phyloP scores from a whole-genome alignment of 202 grass and related monocot species.

The Carex arenaria region DNA sequence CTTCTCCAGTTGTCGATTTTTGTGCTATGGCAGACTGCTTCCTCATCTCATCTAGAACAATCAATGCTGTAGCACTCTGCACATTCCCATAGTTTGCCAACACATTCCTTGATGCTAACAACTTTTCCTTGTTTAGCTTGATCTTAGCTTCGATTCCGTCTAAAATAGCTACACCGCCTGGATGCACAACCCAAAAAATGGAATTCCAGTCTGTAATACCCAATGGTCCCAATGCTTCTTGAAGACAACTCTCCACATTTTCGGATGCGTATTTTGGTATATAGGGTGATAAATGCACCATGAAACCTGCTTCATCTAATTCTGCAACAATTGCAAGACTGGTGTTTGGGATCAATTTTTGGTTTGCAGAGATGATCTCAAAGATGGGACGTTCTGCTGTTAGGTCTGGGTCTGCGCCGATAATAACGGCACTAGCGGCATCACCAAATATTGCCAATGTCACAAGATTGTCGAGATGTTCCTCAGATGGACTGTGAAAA shows the following conservation, averaged over 20 bases:
- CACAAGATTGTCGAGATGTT: neutral
- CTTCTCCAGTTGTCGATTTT: neutral
- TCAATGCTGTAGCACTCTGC: neutral
- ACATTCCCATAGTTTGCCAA: slow-evolving; percentile 34
- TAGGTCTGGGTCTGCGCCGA: slow-evolving; percentile 48
- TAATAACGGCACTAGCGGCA: slow-evolving; percentile 34
- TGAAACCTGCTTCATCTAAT: slow-evolving; percentile 49
- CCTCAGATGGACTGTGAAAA: neutral
- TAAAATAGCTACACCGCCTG: slow-evolving; percentile 23
- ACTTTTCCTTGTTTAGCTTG: neutral
- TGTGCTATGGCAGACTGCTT: neutral
- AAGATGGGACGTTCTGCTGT: slow-evolving; percentile 39
- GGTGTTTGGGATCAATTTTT: slow-evolving; percentile 50
- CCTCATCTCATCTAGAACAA: slow-evolving; percentile 31
- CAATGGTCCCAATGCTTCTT: neutral
- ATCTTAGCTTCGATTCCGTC: slow-evolving; percentile 13
- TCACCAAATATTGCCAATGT: slow-evolving; percentile 32
- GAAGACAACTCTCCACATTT: slow-evolving; percentile 35
- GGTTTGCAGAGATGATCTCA: slow-evolving; percentile 42
- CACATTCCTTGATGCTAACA: slow-evolving; percentile 14
- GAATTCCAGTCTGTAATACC: neutral
- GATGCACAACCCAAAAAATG: slow-evolving; percentile 29
- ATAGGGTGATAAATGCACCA: slow-evolving; percentile 55
- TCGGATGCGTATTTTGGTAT: slow-evolving; percentile 51
- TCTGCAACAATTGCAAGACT: slow-evolving; percentile 52